Base-by-base conservation (phyloP, 306 rosid species). In the Castanea mollissima region DNA sequence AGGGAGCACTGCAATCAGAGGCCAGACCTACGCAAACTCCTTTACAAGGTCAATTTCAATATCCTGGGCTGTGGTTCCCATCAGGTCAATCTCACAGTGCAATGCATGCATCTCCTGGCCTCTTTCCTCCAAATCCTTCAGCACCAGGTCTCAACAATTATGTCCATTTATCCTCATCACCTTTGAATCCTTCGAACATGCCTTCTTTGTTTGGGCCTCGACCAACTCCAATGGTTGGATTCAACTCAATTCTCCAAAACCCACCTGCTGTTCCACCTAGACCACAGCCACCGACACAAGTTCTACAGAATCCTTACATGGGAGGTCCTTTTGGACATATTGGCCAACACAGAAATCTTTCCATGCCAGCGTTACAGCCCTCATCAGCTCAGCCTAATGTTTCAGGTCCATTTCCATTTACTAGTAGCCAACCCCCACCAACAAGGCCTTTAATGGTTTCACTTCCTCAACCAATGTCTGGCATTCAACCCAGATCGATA, bases 21-120 rank as follows among this genome's bases (percentile, higher is more conserved):
- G 77, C 77, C 56, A 81, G 80, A 76, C 34, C 75, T 78, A 29
- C 88, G 72, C 91, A 84, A 74, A 76, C 71, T 80, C 81, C 74
- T 20, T 32, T 23, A 3, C 92, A 83, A 63, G 83, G 83, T 80
- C 89, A 84, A 71, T 83, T 84, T 81, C 92, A 86, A 59, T 87
- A 84, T 79, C 80, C 88, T 15, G 80, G 88, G 79, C 82, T 89
- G 19, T 90, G 94, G 96, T 86, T 86, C 85, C 85, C 86, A 3
- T 68, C 76, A 0, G 88, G 87, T 56, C 85, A 86, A 70, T 79
- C 88, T 75, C 87, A 85, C 71, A 80, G 59, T 67, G 85, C 84
- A 27, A 55, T 79, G 41, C 80, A 82, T 71, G 64, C 75, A 78
- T 49, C 77, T 71, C 83, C 91, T 74, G 85, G 91, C 78, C 73